These are phyloP conservation scores for Verticillium nonalfalfae DNA, from an alignment of 2,329 filamentous ascomycete genomes.

Conservation along the genomic window DNA sequence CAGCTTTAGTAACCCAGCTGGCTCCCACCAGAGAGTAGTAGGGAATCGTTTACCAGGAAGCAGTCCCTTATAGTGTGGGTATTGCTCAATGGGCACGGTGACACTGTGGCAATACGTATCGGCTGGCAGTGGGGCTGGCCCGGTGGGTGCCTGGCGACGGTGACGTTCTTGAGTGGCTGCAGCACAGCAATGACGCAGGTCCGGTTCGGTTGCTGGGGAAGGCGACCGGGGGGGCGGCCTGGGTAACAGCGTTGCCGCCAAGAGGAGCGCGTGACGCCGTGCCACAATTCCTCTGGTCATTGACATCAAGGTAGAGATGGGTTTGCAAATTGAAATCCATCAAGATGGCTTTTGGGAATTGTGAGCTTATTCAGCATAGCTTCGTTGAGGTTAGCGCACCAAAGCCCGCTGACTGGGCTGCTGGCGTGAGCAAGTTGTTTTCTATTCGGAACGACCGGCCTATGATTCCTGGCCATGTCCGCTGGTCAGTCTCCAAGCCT, in stretches of 20 bases:
- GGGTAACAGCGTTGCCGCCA: neutral
- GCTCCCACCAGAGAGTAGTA: no score
- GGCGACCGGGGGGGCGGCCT: neutral
- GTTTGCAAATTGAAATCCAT: neutral
- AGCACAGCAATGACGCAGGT: neutral
- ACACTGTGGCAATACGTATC: neutral
- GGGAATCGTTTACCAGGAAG: no score
- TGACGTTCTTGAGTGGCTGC: neutral
- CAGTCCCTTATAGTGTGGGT: neutral
- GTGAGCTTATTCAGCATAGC: no score
- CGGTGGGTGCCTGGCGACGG: neutral
- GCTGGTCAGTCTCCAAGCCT: no score
- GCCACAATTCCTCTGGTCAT: neutral
- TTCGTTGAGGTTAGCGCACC: no score
- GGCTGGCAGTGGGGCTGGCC: neutral
- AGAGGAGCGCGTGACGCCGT: neutral
- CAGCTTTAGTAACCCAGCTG: no score
- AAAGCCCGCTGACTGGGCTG: no score
- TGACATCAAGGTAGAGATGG: neutral
- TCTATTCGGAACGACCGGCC: no score
- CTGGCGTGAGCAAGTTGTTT: no score
- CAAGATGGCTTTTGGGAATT: no score
- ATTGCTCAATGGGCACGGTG: neutral
- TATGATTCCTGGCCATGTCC: no score
- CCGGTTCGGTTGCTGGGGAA: neutral